phyloP scores from a whole-genome alignment of 2,329 filamentous ascomycete species.

The Pseudocercospora fuligena region DNA sequence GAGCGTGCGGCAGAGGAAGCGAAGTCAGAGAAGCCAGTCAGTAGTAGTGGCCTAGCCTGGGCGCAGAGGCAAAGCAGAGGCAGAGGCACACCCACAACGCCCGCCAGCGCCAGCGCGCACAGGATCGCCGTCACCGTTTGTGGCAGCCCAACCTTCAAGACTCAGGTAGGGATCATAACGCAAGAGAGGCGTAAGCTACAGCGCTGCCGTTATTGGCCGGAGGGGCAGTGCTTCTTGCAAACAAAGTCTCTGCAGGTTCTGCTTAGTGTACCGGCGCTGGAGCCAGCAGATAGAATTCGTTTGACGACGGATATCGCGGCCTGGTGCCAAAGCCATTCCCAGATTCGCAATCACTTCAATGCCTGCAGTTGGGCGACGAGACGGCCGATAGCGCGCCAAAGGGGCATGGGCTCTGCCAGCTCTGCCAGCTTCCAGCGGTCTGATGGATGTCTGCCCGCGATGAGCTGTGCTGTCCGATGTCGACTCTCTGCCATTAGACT shows the following conservation, averaged over 20 bases:
- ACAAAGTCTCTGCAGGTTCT: constrained; percentile 12
- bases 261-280: constrained; percentile 20
- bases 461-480: constrained; percentile 1
- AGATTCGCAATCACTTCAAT: not conserved
- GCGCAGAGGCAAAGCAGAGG: constrained; percentile 6
- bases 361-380: constrained; percentile 2
- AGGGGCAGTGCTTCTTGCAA: constrained; percentile 14
- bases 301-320: constrained; percentile 10
- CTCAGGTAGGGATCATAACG: constrained; percentile 35
- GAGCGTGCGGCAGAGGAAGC: constrained; percentile 5
- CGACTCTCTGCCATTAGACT: not conserved
- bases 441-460: not conserved
- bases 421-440: not conserved
- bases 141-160: constrained; percentile 30
- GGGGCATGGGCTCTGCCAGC: not conserved
- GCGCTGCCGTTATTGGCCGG: constrained; percentile 24
- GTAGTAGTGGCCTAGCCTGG: not conserved
- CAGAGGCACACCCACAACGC: not conserved
- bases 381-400: constrained; percentile 13
- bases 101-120: constrained; percentile 1
- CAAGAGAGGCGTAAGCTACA: constrained; percentile 31
- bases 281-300: constrained; percentile 4
- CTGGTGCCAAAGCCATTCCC: not conserved
- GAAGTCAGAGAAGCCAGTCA: not conserved
- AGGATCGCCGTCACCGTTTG: constrained; percentile 31